Percentiles rank a stretch among this genome's conserved stretches.
phyloP scores from a whole-genome alignment of 2,329 filamentous ascomycete genomes.

The Cytospora leucostoma region DNA sequence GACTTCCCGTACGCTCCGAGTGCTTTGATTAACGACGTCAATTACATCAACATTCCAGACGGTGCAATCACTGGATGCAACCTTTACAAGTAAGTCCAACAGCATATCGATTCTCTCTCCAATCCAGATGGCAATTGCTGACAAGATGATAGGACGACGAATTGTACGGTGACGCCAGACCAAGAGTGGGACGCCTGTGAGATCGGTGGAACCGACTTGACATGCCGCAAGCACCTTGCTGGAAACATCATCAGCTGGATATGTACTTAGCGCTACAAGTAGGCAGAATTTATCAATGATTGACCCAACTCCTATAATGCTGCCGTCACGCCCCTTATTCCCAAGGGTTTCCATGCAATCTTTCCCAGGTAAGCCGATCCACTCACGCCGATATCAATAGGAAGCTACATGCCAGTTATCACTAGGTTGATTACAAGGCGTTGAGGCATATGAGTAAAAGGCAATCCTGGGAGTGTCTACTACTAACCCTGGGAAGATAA shows the following conservation, averaged over 20 bases:
- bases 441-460: too few relatives aligned
- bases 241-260: slow-evolving; percentile 21
- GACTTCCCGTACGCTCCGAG: slow-evolving; percentile 11
- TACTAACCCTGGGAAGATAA: too few relatives aligned
- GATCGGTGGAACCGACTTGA: slow-evolving; percentile 18
- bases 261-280: slow-evolving; percentile 1
- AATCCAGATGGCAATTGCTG: not conserved
- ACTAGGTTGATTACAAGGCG: too few relatives aligned
- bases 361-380: too few relatives aligned
- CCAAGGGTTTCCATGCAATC: too few relatives aligned
- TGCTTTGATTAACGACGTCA: slow-evolving; percentile 7
- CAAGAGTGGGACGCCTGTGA: slow-evolving; percentile 21
- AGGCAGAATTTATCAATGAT: not conserved
- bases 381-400: too few relatives aligned
- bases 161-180: slow-evolving; percentile 20
- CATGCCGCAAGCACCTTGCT: slow-evolving; percentile 22
- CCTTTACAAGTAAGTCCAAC: slow-evolving; percentile 17
- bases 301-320: too few relatives aligned
- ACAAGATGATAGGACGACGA: slow-evolving; percentile 6
- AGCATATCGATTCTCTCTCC: not conserved
- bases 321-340: too few relatives aligned
- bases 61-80: slow-evolving; percentile 10
- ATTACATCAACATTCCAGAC: slow-evolving; percentile 17
- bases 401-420: too few relatives aligned
- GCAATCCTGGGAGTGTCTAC: too few relatives aligned